Percentiles rank a stretch among this genome's conserved stretches.
Evolutionary conservation across 2,329 filamentous ascomycete species (phyloP).

Genomic region (Cordyceps cicadae): DNA sequence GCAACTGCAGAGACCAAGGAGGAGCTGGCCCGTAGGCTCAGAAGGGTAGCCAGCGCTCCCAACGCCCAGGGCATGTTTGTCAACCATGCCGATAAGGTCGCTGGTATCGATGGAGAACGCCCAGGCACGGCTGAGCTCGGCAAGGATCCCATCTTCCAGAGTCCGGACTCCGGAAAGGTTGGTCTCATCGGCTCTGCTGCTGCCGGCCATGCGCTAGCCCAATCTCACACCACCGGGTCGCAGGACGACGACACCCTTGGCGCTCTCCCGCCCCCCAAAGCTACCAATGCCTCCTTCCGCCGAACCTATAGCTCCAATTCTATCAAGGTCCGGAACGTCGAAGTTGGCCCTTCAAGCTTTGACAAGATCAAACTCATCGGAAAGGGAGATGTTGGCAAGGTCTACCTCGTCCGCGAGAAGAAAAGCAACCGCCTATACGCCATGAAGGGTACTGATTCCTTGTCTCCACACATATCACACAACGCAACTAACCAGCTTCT

Average conservation of each 20-base stretch:
- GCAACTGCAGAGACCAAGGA: slow-evolving; percentile 78
- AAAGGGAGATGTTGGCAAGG: slow-evolving; percentile 97
- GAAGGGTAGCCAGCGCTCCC: slow-evolving; percentile 89
- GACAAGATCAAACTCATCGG: slow-evolving; percentile 99
- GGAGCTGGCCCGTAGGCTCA: slow-evolving; percentile 83
- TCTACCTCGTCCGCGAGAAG: slow-evolving; percentile 95
- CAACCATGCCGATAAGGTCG: slow-evolving; percentile 26
- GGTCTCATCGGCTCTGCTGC: slow-evolving; percentile 27
- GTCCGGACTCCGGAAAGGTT: slow-evolving; percentile 36
- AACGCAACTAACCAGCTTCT: background rate
- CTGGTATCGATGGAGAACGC: slow-evolving; percentile 49
- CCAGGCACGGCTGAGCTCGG: slow-evolving; percentile 80
- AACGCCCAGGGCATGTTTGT: slow-evolving; percentile 90
- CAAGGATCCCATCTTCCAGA: slow-evolving; percentile 63
- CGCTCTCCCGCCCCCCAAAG: slow-evolving; percentile 53
- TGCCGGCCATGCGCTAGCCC: slow-evolving; percentile 16
- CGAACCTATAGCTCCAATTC: slow-evolving; percentile 98
- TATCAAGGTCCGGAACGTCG: slow-evolving; percentile 95
- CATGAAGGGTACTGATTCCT: slow-evolving; percentile 74
- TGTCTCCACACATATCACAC: background rate
- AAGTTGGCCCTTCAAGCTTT: slow-evolving; percentile 90
- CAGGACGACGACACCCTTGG: slow-evolving; percentile 45
- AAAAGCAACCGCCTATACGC: slow-evolving; percentile 92
- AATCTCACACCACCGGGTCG: slow-evolving; percentile 29
- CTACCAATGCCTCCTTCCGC: slow-evolving; percentile 68